phyloP scores from a whole-genome alignment of 2,329 filamentous ascomycete species.

The Biscogniauxia marginata region DNA sequence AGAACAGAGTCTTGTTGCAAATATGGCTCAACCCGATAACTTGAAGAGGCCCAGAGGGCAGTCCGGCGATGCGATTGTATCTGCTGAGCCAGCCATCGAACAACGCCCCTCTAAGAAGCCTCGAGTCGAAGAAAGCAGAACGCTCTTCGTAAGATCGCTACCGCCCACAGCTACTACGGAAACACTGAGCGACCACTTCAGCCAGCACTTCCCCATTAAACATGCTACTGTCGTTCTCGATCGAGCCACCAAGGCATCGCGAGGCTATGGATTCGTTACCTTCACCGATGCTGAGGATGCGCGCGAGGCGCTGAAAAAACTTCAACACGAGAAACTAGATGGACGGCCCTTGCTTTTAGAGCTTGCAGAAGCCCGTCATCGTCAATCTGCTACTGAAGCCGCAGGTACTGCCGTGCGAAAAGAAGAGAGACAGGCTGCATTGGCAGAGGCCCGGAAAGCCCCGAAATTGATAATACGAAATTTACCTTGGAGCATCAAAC shows the following conservation, averaged over 20 bases:
- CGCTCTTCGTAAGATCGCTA: conserved; percentile 89
- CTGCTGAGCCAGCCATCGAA: conserved; percentile 18
- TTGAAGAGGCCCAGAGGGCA: conserved; percentile 23
- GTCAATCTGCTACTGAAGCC: conserved; percentile 38
- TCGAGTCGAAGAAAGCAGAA: conserved; percentile 60
- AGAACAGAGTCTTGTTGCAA: neutral
- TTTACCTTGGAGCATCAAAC: conserved; percentile 93
- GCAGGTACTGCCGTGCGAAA: conserved; percentile 54
- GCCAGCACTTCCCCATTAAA: conserved; percentile 90
- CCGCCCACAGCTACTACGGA: conserved; percentile 78
- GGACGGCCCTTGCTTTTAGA: conserved; percentile 84
- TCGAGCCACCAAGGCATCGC: conserved; percentile 78
- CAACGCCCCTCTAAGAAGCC: conserved; percentile 51
- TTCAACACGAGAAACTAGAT: conserved; percentile 74
- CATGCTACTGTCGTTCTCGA: conserved; percentile 93
- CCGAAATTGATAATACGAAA: conserved; percentile 88
- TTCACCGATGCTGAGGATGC: conserved; percentile 94
- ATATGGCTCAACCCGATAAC: conserved; percentile 20
- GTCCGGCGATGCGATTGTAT: conserved; percentile 10
- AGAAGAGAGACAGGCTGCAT: conserved; percentile 57
- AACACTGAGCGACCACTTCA: conserved; percentile 83
- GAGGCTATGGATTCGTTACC: conserved; percentile 95
- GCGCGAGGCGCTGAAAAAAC: conserved; percentile 72
- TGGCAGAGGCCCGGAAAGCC: conserved; percentile 58
- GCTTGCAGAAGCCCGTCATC: conserved; percentile 79